These are phyloP conservation scores for Chaetomium globosum DNA, from an alignment of 2,329 filamentous ascomycete genomes.

Conservation along the genomic window DNA sequence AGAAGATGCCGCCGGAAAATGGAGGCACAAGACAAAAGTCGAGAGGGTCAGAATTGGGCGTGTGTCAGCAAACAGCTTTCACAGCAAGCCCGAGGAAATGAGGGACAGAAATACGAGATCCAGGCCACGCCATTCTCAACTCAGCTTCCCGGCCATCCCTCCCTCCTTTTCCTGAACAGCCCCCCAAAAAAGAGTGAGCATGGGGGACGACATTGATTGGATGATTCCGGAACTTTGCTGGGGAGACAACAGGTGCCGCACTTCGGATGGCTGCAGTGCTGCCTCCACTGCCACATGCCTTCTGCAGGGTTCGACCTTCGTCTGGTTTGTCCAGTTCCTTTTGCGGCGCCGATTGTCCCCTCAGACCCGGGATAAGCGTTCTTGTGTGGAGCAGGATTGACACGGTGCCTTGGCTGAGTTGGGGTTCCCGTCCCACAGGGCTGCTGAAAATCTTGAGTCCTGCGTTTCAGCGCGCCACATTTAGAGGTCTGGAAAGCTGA, in stretches of 20 bases:
- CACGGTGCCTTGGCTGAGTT: neutral
- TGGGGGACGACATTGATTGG: constrained; percentile 3
- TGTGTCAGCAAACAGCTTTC: neutral
- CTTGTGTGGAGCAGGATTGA: constrained; percentile 1
- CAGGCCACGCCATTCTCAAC: neutral
- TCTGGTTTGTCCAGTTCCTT: neutral
- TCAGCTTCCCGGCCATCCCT: neutral
- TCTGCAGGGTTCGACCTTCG: neutral
- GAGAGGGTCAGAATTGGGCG: neutral
- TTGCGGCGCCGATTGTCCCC: neutral
- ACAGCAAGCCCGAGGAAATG: neutral
- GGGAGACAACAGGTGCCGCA: neutral
- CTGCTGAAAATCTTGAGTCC: neutral
- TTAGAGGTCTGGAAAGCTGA: neutral
- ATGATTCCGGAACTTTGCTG: neutral
- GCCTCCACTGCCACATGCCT: neutral
- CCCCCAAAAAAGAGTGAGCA: neutral
- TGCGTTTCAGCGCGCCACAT: neutral
- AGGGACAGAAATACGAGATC: constrained; percentile 10
- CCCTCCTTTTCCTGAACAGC: neutral
- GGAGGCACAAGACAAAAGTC: neutral
- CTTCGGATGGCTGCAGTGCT: neutral
- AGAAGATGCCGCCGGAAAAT: neutral
- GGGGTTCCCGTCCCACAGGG: neutral
- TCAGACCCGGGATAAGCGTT: neutral